These are phyloP conservation scores for Blastocrithidia nonstop DNA, from an alignment of 208 protist genomes.

Conservation along the genomic window DNA sequence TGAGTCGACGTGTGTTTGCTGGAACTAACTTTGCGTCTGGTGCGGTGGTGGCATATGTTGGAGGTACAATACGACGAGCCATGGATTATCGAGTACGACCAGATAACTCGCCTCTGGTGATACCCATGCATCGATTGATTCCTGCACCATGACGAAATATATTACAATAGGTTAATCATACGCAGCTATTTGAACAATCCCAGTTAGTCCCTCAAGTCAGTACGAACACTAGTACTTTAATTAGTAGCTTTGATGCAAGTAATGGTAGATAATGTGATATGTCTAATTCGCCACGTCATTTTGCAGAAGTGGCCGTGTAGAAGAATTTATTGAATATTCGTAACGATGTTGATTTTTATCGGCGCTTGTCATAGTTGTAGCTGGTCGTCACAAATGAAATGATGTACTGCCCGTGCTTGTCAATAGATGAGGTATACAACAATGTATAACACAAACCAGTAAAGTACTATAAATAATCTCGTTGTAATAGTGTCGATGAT, in stretches of 20 bases:
- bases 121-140: conserved; percentile 51
- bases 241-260: no score
- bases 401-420: conserved; percentile 78
- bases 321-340: no score
- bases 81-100: conserved; percentile 25
- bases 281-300: no score
- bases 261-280: no score
- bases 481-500: not conserved
- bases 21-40: conserved; percentile 51
- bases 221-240: no score
- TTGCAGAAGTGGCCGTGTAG: no score
- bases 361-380: conserved; percentile 21
- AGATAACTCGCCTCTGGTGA: conserved; percentile 40
- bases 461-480: not conserved
- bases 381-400: conserved; percentile 77
- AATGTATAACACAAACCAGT: no score
- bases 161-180: no score
- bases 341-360: conserved; percentile 17
- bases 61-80: conserved; percentile 27
- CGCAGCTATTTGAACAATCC: no score
- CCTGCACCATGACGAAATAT: conserved; percentile 14
- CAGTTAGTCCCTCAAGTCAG: no score
- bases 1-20: conserved; percentile 46
- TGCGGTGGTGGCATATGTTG: conserved; percentile 56
- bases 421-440: no score